Conservation (phyloP, 202 grass and related monocot genomes). For the Carex arenaria region DNA sequence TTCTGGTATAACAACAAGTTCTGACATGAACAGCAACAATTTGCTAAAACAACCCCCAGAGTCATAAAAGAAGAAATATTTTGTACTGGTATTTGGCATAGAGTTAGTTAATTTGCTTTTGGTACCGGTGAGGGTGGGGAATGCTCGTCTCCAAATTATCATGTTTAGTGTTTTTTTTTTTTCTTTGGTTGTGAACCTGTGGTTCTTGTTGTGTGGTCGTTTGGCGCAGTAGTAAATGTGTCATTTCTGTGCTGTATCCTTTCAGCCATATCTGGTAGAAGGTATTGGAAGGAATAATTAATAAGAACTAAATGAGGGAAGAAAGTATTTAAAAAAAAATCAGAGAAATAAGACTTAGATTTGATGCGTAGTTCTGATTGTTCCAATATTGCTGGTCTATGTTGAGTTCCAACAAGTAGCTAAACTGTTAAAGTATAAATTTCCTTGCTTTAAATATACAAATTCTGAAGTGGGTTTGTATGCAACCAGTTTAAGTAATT, state of each 20-base stretch:
- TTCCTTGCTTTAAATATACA: background rate
- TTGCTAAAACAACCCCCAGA: background rate
- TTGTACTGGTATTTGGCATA: slow-evolving; percentile 11
- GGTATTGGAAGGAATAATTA: slow-evolving; percentile 10
- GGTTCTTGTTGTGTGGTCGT: background rate
- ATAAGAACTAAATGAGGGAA: background rate
- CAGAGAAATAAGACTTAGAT: background rate
- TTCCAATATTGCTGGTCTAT: background rate
- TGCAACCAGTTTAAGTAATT: background rate
- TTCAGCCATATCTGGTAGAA: background rate
- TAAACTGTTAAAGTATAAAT: background rate
- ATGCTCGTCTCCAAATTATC: background rate
- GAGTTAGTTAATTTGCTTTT: background rate
- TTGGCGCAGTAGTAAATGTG: background rate
- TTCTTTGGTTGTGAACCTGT: slow-evolving; percentile 5
- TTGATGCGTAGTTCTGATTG: background rate
- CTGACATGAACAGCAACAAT: slow-evolving; percentile 19
- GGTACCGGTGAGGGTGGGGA: background rate
- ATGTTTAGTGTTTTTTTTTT: background rate
- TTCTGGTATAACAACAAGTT: slow-evolving; percentile 96
- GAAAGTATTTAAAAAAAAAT: background rate
- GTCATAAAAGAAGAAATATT: background rate
- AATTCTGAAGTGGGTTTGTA: background rate
- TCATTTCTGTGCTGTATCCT: background rate
- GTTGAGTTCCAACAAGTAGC: background rate